phyloP scores from a whole-genome alignment of 164 flowering plant species.

The Sedum album region DNA sequence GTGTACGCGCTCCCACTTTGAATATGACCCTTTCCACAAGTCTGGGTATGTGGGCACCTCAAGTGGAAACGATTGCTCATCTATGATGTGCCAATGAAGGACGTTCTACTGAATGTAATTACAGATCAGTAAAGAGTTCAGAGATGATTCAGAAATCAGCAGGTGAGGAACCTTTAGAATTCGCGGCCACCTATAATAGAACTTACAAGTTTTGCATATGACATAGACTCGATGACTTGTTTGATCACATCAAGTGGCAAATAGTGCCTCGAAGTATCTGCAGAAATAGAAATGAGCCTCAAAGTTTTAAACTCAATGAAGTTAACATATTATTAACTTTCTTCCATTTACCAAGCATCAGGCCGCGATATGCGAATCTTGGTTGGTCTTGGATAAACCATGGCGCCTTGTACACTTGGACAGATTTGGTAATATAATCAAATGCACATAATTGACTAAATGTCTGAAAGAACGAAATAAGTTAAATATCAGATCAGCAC shows the following conservation, averaged over 20 bases:
- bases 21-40: slow-evolving; percentile 90
- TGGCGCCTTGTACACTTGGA: slow-evolving; percentile 66
- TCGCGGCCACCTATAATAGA: not conserved
- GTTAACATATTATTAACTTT: not conserved
- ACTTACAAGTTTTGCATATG: slow-evolving; percentile 96
- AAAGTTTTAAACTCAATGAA: not conserved
- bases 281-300: slow-evolving; percentile 17
- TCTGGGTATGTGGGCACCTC: slow-evolving; percentile 55
- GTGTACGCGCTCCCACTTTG: slow-evolving; percentile 95
- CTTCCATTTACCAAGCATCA: slow-evolving; percentile 55
- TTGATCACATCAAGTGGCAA: slow-evolving; percentile 69
- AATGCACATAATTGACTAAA: slow-evolving; percentile 87
- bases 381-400: slow-evolving; percentile 89
- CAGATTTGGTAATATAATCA: slow-evolving; percentile 65
- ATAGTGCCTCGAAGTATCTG: slow-evolving; percentile 95
- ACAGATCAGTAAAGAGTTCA: slow-evolving; percentile 17
- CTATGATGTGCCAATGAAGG: slow-evolving; percentile 98
- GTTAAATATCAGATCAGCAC: not conserved
- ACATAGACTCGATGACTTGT: slow-evolving; percentile 89
- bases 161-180: not conserved
- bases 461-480: slow-evolving; percentile 41
- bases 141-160: slow-evolving; percentile 7
- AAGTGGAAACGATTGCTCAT: slow-evolving; percentile 86
- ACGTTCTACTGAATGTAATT: slow-evolving; percentile 80
- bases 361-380: slow-evolving; percentile 85